Conservation (phyloP, 2,329 filamentous ascomycete species). For the Phyllosticta citribraziliensis region DNA sequence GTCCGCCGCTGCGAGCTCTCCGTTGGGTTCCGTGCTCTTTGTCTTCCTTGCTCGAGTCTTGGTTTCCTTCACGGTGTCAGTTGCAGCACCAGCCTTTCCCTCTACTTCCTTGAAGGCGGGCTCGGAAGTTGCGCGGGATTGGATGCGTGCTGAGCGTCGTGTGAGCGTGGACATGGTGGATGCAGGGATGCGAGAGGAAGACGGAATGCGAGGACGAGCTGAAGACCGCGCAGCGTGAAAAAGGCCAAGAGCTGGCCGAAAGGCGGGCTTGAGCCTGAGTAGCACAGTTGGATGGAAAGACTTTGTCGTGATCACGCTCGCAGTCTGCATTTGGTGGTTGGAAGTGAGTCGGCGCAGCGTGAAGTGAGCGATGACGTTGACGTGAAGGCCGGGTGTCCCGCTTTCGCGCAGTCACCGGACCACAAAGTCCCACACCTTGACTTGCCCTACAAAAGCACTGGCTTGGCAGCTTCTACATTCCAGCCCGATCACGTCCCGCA, state of each 20-base stretch:
- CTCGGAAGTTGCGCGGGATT: neutral
- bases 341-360: neutral
- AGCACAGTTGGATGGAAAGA: neutral
- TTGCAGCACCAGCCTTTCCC: neutral
- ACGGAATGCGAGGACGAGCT: neutral
- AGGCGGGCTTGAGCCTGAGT: neutral
- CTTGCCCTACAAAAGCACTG: neutral
- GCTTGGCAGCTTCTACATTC: neutral
- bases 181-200: neutral
- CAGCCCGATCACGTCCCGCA: neutral
- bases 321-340: neutral
- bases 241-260: neutral
- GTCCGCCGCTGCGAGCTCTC: neutral
- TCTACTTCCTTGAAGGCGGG: neutral
- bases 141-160: slow-evolving; percentile 3
- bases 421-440: neutral
- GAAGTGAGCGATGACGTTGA: slow-evolving; percentile 2
- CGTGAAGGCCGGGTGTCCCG: neutral
- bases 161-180: neutral
- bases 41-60: neutral
- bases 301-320: neutral
- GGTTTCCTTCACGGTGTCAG: neutral
- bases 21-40: neutral
- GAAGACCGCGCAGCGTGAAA: too few relatives aligned
- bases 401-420: slow-evolving; percentile 4